Percentiles rank a stretch among this genome's conserved stretches.
phyloP scores from a whole-genome alignment of 2,329 filamentous ascomycete genomes.

The Pseudopyricularia cyperi region DNA sequence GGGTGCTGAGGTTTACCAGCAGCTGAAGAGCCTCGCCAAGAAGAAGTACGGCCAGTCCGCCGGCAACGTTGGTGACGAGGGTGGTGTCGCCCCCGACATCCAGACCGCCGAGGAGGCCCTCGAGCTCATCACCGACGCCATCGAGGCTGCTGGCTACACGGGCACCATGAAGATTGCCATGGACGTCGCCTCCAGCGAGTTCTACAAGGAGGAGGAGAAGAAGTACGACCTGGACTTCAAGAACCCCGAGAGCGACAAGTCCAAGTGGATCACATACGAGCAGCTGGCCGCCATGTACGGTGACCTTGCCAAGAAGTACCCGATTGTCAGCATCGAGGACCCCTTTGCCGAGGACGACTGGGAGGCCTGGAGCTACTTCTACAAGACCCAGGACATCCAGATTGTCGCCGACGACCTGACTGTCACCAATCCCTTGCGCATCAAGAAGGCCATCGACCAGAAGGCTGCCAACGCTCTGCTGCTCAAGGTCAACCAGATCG shows the following conservation, averaged over 20 bases:
- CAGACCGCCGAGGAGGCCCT: slow-evolving; percentile 94
- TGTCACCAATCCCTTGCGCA: slow-evolving; percentile 96
- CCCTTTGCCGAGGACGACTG: slow-evolving; percentile 99
- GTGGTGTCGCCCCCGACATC: slow-evolving; percentile 98
- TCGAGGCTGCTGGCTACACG: slow-evolving; percentile 89
- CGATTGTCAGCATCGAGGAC: slow-evolving; percentile 97
- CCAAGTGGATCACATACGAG: slow-evolving; percentile 98
- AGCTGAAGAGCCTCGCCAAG: slow-evolving; percentile 93
- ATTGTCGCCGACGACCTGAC: slow-evolving; percentile 98
- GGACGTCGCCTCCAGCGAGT: slow-evolving; percentile 98
- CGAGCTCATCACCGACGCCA: slow-evolving; percentile 87
- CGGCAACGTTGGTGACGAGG: slow-evolving; percentile 98
- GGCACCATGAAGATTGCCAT: slow-evolving; percentile 97
- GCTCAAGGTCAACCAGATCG: slow-evolving; percentile 99
- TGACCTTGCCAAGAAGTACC: slow-evolving; percentile 82
- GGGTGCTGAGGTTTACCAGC: slow-evolving; percentile 96
- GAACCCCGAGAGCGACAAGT: slow-evolving; percentile 92
- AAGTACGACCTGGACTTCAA: slow-evolving; percentile 99
- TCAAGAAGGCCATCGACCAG: slow-evolving; percentile 98
- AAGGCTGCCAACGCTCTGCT: slow-evolving; percentile 98
- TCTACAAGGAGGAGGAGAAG: slow-evolving; percentile 96
- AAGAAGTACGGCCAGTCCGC: slow-evolving; percentile 99
- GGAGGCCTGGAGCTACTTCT: slow-evolving; percentile 99
- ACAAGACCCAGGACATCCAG: slow-evolving; percentile 97
- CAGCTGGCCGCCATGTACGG: slow-evolving; percentile 89